Evolutionary conservation across 768 basidiomycete genomes (phyloP).

Genomic region (Mycena sanguinolenta): DNA sequence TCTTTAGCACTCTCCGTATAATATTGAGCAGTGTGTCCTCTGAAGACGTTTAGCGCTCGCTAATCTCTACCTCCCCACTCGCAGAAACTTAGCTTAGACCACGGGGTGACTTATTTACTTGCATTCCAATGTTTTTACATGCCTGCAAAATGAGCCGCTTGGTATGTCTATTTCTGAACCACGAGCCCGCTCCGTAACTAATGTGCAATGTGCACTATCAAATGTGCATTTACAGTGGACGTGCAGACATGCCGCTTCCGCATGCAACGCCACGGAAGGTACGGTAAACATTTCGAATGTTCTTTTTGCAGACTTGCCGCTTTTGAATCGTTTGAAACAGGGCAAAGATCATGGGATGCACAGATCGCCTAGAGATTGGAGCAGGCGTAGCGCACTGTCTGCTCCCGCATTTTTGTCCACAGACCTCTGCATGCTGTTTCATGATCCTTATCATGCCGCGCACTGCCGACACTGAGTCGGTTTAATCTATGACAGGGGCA

Average conservation of each 20-base stretch:
- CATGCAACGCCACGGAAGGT: constrained; percentile 3
- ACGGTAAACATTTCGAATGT: not conserved
- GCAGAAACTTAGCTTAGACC: constrained; percentile 3
- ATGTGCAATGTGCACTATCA: not conserved
- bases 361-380: too few species aligned
- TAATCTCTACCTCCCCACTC: constrained; percentile 1
- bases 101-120: not conserved
- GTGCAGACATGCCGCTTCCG: not conserved
- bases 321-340: not conserved
- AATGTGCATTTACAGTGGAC: not conserved
- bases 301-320: not conserved
- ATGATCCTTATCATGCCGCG: too few species aligned
- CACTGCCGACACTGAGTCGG: too few species aligned
- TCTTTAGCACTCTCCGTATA: constrained; percentile 3
- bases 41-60: not conserved
- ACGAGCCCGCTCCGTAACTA: too few species aligned
- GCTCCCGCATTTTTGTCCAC: too few species aligned
- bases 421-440: too few species aligned
- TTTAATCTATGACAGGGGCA: too few species aligned
- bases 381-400: too few species aligned
- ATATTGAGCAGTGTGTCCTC: constrained; percentile 1
- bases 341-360: too few species aligned
- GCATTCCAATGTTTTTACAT: not conserved
- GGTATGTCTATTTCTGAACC: not conserved
- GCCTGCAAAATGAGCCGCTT: not conserved